Percentiles rank a stretch among this genome's conserved stretches.
Evolutionary conservation across 139 green algal species (phyloP).

Genomic region (Chloropicon primus): DNA sequence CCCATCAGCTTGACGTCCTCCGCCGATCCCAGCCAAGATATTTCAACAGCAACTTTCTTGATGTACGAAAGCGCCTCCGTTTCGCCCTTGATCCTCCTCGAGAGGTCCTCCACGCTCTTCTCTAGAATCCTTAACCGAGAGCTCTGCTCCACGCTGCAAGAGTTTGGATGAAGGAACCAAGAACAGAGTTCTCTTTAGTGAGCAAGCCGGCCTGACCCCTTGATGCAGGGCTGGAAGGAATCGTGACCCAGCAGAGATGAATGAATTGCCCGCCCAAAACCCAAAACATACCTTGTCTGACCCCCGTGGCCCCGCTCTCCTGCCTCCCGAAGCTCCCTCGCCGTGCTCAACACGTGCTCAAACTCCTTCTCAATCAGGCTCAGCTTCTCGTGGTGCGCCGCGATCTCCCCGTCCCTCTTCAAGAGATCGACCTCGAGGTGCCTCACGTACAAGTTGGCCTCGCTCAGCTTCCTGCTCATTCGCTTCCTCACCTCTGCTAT

Average conservation of each 20-base stretch:
- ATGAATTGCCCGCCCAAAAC: no score
- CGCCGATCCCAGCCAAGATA: background rate
- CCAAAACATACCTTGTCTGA: no score
- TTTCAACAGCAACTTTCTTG: background rate
- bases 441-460: constrained; percentile 23
- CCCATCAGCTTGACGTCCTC: constrained; percentile 30
- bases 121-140: constrained; percentile 12
- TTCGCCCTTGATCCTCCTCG: constrained; percentile 25
- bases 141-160: constrained; percentile 12
- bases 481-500: background rate
- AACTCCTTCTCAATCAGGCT: background rate
- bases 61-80: background rate
- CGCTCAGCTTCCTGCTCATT: constrained; percentile 25
- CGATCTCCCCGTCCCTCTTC: background rate
- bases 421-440: constrained; percentile 7
- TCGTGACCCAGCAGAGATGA: no score
- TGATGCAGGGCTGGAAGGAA: no score
- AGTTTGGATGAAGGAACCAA: no score
- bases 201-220: no score
- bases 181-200: no score
- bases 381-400: background rate
- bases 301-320: no score
- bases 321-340: background rate
- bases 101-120: constrained; percentile 1
- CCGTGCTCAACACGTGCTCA: background rate